Percentiles rank a stretch among this genome's conserved stretches.
phyloP scores from a whole-genome alignment of 179 eudicot genomes.

The Silene vulgaris region DNA sequence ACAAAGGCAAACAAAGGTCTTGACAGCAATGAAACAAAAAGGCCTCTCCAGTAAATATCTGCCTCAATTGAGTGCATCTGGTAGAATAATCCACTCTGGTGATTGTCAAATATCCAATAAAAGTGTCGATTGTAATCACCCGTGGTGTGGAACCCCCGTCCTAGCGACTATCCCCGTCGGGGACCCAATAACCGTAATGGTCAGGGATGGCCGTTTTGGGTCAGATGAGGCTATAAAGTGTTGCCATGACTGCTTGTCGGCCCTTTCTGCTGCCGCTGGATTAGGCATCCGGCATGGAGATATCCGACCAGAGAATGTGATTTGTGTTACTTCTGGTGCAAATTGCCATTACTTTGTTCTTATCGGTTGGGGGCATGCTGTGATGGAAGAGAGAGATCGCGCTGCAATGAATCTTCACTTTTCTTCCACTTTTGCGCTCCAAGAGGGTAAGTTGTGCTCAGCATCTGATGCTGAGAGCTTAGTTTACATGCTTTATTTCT shows the following conservation, averaged over 20 bases:
- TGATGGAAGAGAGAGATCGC: constrained; percentile 80
- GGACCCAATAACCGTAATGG: constrained; percentile 52
- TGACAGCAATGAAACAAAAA: constrained; percentile 67
- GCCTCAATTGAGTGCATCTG: constrained; percentile 59
- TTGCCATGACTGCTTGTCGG: constrained; percentile 82
- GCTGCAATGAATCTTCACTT: constrained; percentile 78
- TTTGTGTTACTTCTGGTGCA: constrained; percentile 45
- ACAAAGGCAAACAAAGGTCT: constrained; percentile 81
- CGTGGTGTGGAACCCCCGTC: constrained; percentile 78
- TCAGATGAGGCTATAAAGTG: constrained; percentile 67
- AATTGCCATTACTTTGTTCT: constrained; percentile 53
- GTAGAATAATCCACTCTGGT: constrained; percentile 60
- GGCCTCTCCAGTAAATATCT: constrained; percentile 64
- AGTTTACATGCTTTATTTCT: constrained; percentile 72
- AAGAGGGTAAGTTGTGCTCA: constrained; percentile 76
- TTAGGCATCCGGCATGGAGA: constrained; percentile 78
- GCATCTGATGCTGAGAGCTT: constrained; percentile 90
- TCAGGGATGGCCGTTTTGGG: constrained; percentile 43
- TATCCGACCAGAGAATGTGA: constrained; percentile 70
- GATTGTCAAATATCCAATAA: constrained; percentile 51
- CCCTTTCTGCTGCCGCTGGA: constrained; percentile 50
- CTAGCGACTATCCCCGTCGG: constrained; percentile 77
- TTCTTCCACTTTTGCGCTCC: constrained; percentile 80
- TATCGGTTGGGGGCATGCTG: constrained; percentile 84
- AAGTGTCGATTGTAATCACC: constrained; percentile 55